phyloP scores from a whole-genome alignment of 2,329 filamentous ascomycete species.

The Fusarium transvaalense region DNA sequence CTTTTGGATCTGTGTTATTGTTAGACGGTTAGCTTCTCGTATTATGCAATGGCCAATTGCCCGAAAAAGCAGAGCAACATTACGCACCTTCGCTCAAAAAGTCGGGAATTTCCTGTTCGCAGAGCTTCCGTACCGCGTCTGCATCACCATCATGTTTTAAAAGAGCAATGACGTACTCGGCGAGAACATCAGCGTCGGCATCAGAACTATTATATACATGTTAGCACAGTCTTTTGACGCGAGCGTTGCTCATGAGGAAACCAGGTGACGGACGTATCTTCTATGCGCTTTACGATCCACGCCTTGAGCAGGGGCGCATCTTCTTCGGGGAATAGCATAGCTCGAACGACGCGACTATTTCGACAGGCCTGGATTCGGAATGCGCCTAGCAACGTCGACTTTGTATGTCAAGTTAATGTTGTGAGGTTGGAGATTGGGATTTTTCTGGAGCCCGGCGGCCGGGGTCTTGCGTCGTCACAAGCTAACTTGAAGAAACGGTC shows the following conservation, averaged over 20 bases:
- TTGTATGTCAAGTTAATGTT: slow-evolving; percentile 15
- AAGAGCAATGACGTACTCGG: slow-evolving; percentile 85
- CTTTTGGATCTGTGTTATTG: slow-evolving; percentile 50
- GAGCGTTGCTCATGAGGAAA: slow-evolving; percentile 19
- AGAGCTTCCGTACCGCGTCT: slow-evolving; percentile 74
- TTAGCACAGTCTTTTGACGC: slow-evolving; percentile 20
- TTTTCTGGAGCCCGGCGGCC: slow-evolving; percentile 30
- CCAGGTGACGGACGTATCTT: slow-evolving; percentile 72
- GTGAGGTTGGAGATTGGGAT: slow-evolving; percentile 28
- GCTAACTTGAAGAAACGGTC: slow-evolving; percentile 2
- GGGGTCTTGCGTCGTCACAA: slow-evolving; percentile 41
- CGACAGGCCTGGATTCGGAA: not conserved
- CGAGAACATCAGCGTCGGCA: slow-evolving; percentile 83
- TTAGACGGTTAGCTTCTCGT: slow-evolving; percentile 24
- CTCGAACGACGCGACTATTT: slow-evolving; percentile 23
- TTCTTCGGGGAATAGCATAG: slow-evolving; percentile 73
- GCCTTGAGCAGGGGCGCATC: slow-evolving; percentile 75
- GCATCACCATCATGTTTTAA: slow-evolving; percentile 76
- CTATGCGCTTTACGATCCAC: slow-evolving; percentile 83
- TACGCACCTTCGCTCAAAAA: slow-evolving; percentile 74
- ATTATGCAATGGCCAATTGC: not conserved
- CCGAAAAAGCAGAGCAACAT: not conserved
- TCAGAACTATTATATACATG: slow-evolving; percentile 70
- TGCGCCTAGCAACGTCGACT: slow-evolving; percentile 1
- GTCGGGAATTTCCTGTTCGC: slow-evolving; percentile 78